Conservation (phyloP, 768 basidiomycete genomes). For the Guyanaporus albipodus region DNA sequence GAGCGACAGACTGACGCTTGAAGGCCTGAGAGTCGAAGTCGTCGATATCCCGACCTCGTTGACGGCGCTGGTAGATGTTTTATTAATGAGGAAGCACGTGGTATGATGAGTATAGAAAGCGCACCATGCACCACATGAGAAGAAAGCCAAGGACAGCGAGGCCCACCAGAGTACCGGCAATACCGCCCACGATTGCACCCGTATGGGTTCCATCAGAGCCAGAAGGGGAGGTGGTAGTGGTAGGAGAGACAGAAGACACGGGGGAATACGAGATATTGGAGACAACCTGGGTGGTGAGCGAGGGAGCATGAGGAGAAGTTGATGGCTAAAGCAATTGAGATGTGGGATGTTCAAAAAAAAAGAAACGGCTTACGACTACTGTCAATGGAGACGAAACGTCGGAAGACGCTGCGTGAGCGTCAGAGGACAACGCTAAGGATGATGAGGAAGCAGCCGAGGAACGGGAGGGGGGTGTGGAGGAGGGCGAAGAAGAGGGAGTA, state of each 20-base stretch:
- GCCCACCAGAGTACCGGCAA: constrained; percentile 45
- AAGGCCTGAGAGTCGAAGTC: constrained; percentile 57
- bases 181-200: constrained; percentile 35
- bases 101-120: constrained; percentile 10
- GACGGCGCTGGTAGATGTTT: constrained; percentile 37
- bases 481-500: constrained; percentile 7
- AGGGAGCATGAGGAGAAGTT: neutral
- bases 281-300: neutral
- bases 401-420: constrained; percentile 1
- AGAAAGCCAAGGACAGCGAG: constrained; percentile 38
- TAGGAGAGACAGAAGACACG: constrained; percentile 4
- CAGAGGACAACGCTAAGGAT: constrained; percentile 4
- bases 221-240: constrained; percentile 28
- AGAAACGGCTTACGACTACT: constrained; percentile 20
- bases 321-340: neutral
- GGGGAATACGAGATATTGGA: neutral
- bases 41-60: constrained; percentile 32
- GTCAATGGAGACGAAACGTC: neutral
- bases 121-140: constrained; percentile 46
- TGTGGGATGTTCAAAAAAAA: neutral
- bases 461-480: constrained; percentile 7
- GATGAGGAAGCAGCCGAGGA: neutral
- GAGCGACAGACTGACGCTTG: constrained; percentile 58
- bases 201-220: constrained; percentile 33
- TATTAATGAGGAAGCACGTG: constrained; percentile 3